Evolutionary conservation across 108 stramenopile genomes (phyloP), one percentile per base, ranked within the genome.

Genomic region (Nitzschia inconspicua): DNA sequence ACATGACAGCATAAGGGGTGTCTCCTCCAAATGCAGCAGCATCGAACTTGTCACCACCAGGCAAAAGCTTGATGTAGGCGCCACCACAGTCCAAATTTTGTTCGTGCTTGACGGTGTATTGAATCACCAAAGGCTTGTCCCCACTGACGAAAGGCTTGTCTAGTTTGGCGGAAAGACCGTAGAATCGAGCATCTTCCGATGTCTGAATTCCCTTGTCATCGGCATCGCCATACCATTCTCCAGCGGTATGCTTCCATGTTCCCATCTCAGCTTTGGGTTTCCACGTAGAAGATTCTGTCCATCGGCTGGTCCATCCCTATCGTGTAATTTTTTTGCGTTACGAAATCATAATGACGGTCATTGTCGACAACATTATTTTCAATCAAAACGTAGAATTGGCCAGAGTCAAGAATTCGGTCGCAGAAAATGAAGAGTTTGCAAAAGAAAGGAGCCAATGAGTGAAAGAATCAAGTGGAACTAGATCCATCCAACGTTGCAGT

Each of bases 11-110:
- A 67, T 99, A 99, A 7, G 92, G 94, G 8, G 97, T 96, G 43
- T 99, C 98, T 2, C 99, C 99, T 25, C 97, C 97, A 79, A 99
- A 99, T 22, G 72, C 82, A 49, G 60, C 76, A 18, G 88, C 40
- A 49, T 91, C 84, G 57, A 95, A 90, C 7, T 73, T 73, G 29
- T 73, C 58, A 16, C 85, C 89, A 19, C 86, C 86, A 16, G 87
- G 83, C n/a, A 95, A 62, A 44, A 97, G 83, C 76, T 99, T 99
- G 80, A 99, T 93, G 94, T 99, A 99, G 30, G 97, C 98, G 57
- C 99, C 99, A 26, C 98, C 99, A 70, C 99, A 99, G 64, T 96
- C 94, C 50, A 97, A 69, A 41, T 92, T 84, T 73, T 98, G 94
- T 75, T 99, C 99, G 66, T 97, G 95, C 82, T 97, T 96, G 20